phyloP scores from a whole-genome alignment of 345 rosid genomes.

The Euphorbia pulcherrima region DNA sequence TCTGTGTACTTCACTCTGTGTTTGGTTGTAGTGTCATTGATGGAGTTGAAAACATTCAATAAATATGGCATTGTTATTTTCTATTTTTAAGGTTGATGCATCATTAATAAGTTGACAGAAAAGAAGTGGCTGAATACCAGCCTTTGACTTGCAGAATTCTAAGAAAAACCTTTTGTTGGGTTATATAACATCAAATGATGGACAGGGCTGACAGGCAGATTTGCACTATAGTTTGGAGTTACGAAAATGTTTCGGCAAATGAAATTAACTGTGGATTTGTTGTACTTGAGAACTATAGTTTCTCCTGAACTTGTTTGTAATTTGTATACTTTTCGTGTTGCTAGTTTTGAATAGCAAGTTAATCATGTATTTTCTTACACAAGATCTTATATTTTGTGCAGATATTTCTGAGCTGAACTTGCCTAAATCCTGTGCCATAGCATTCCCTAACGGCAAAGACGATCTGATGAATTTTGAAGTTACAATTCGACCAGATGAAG shows the following conservation, averaged over 20 bases:
- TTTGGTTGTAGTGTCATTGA: neutral
- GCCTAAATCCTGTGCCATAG: slow-evolving; percentile 28
- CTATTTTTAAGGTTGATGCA: neutral
- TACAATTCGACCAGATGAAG: slow-evolving; percentile 34
- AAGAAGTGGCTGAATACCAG: neutral
- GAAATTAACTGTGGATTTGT: neutral
- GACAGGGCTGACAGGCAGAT: neutral
- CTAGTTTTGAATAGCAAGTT: neutral
- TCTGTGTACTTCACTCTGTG: neutral
- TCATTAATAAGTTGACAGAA: neutral
- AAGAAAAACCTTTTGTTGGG: neutral
- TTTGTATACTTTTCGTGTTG: neutral
- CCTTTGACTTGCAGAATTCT: neutral
- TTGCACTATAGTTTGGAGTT: neutral
- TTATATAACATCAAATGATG: neutral
- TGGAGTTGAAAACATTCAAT: neutral
- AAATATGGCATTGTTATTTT: neutral
- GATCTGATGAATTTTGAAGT: slow-evolving; percentile 36
- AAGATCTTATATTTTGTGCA: neutral
- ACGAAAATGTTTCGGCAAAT: neutral
- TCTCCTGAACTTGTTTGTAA: neutral
- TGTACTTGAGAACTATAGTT: neutral
- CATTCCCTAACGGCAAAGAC: slow-evolving; percentile 34
- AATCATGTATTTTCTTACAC: neutral
- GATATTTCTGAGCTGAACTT: slow-evolving; percentile 37